A percentile compares a stretch with the other conserved stretches of the same genome.
phyloP scores from a whole-genome alignment of 2,329 filamentous ascomycete species.

The Neonectria neomacrospora region DNA sequence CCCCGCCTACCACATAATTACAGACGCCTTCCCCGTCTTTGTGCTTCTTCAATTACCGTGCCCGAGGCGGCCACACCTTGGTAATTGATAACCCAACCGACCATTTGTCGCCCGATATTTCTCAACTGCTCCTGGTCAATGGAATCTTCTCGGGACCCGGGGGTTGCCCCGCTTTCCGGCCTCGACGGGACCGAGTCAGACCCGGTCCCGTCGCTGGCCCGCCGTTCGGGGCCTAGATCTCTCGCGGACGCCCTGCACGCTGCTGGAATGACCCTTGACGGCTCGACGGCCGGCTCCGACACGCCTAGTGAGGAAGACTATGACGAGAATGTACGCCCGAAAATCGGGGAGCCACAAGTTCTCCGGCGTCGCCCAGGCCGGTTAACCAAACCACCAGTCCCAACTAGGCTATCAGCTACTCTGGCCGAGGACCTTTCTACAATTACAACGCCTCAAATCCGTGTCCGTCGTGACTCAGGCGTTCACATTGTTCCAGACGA shows the following conservation, averaged over 20 bases:
- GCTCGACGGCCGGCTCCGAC: constrained; percentile 47
- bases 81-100: background rate
- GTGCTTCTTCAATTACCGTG: background rate
- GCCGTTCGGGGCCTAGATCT: constrained; percentile 36
- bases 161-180: constrained; percentile 24
- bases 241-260: constrained; percentile 45
- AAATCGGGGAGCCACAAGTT: constrained; percentile 33
- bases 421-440: constrained; percentile 21
- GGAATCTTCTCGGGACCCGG: constrained; percentile 21
- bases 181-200: constrained; percentile 8
- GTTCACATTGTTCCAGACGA: constrained; percentile 45
- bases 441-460: background rate
- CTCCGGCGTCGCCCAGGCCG: constrained; percentile 34
- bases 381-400: background rate
- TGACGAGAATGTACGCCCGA: constrained; percentile 51
- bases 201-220: constrained; percentile 16
- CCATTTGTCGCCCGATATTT: background rate
- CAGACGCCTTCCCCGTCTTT: background rate
- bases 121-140: constrained; percentile 29
- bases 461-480: constrained; percentile 36
- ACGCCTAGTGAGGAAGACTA: constrained; percentile 60
- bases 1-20: background rate
- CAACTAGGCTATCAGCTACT: constrained; percentile 21
- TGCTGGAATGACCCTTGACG: constrained; percentile 40
- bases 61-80: background rate